phyloP scores from a whole-genome alignment of 2,329 filamentous ascomycete species.

The Spiromastix sp. region DNA sequence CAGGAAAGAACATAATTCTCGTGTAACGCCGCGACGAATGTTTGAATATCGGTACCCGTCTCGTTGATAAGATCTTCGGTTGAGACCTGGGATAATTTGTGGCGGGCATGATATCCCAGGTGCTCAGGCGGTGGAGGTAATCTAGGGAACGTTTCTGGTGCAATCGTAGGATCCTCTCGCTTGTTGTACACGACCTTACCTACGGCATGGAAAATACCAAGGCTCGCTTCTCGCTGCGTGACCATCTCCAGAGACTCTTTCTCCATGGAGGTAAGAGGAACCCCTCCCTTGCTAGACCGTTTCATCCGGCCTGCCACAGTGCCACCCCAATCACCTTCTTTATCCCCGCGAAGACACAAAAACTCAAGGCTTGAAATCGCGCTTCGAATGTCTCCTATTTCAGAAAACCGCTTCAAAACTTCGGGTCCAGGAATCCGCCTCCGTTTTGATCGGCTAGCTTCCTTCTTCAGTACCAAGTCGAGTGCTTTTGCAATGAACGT shows the following conservation, averaged over 20 bases:
- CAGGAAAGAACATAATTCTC: constrained; percentile 91
- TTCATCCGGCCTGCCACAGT: constrained; percentile 61
- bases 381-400: constrained; percentile 84
- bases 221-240: constrained; percentile 74
- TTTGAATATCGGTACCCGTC: constrained; percentile 82
- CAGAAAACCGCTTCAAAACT: constrained; percentile 68
- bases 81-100: constrained; percentile 53
- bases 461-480: constrained; percentile 71
- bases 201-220: constrained; percentile 93
- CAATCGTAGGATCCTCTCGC: constrained; percentile 46
- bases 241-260: constrained; percentile 69
- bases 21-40: constrained; percentile 80
- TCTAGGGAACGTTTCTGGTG: constrained; percentile 23
- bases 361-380: constrained; percentile 91
- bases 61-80: constrained; percentile 80
- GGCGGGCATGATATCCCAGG: constrained; percentile 47
- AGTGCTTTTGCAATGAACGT: constrained; percentile 78
- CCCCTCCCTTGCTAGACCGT: constrained; percentile 40
- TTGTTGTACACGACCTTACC: constrained; percentile 98
- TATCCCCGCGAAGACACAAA: constrained; percentile 71
- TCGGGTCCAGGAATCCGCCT: constrained; percentile 65
- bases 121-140: constrained; percentile 51
- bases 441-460: constrained; percentile 67
- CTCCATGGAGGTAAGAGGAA: constrained; percentile 61
- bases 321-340: constrained; percentile 63